A percentile compares a stretch with the other conserved stretches of the same genome.
Conservation (phyloP, 1,284 basidiomycete genomes). For the Termitomyces sp. region DNA sequence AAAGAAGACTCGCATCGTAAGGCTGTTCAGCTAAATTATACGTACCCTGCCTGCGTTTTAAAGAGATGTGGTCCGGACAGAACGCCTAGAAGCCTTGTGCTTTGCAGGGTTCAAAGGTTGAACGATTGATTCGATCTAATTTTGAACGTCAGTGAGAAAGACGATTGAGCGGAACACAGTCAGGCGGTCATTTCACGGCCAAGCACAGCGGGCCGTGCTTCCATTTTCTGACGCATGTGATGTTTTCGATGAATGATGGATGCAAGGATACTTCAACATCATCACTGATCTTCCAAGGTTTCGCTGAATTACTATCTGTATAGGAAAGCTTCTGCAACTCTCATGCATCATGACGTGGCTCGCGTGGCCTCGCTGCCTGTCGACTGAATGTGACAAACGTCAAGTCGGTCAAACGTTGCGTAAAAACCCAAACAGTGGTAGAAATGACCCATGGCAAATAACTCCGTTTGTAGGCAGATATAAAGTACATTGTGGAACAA, state of each 20-base stretch:
- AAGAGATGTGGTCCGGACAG: not conserved
- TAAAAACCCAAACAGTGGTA: too few relatives aligned
- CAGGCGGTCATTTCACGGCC: not conserved
- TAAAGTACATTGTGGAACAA: too few relatives aligned
- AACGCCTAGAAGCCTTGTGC: not conserved
- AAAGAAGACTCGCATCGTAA: not conserved
- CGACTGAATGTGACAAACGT: too few relatives aligned
- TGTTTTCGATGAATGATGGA: not conserved
- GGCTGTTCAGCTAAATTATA: not conserved
- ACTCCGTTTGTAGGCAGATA: too few relatives aligned
- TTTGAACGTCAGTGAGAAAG: not conserved
- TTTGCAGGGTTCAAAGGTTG: not conserved
- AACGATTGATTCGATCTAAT: not conserved
- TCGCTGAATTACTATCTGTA: too few relatives aligned
- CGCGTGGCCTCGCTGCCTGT: too few relatives aligned
- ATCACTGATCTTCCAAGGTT: too few relatives aligned
- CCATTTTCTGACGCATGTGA: not conserved
- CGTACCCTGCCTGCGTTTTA: not conserved
- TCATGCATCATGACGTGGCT: too few relatives aligned
- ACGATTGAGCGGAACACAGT: not conserved
- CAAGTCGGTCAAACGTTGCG: too few relatives aligned
- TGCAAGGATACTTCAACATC: not conserved
- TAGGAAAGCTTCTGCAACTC: too few relatives aligned
- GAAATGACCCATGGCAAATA: too few relatives aligned
- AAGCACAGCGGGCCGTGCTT: not conserved